Evolutionary conservation across 2,329 filamentous ascomycete species (phyloP).

Genomic region (Penicillium aurantiogriseum): DNA sequence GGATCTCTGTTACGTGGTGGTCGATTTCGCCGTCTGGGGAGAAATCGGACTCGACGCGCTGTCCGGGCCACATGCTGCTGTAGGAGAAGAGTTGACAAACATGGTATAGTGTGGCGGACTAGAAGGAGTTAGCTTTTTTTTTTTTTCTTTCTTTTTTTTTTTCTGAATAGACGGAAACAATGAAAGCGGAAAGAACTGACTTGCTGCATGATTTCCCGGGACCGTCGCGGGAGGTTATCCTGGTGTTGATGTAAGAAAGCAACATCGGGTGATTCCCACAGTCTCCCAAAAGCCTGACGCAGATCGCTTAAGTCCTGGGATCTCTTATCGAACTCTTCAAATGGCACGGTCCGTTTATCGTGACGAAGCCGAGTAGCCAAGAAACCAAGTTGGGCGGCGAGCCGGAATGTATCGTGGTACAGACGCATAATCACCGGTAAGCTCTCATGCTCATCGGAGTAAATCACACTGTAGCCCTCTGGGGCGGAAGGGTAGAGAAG

Average conservation of each 20-base stretch:
- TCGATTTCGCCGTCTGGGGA: constrained; percentile 45
- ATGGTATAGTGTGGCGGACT: constrained; percentile 48
- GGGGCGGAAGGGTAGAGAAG: constrained; percentile 39
- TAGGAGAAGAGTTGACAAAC: constrained; percentile 53
- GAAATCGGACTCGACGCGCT: constrained; percentile 43
- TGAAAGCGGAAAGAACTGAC: constrained; percentile 30
- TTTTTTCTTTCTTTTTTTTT: no score
- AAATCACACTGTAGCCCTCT: constrained; percentile 37
- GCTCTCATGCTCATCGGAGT: constrained; percentile 38
- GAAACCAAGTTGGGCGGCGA: constrained; percentile 48
- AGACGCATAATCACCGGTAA: constrained; percentile 45
- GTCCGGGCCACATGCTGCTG: constrained; percentile 53
- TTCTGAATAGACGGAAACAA: not conserved
- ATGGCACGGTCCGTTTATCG: constrained; percentile 30
- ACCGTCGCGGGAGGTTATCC: constrained; percentile 36
- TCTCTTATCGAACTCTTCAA: constrained; percentile 24
- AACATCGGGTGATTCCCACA: constrained; percentile 41
- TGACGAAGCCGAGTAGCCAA: constrained; percentile 43
- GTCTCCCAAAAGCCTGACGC: constrained; percentile 37
- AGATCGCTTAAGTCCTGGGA: constrained; percentile 38
- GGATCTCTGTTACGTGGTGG: constrained; percentile 46
- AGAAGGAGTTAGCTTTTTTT: not conserved
- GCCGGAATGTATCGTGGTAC: constrained; percentile 46
- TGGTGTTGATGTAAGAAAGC: constrained; percentile 37
- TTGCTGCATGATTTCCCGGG: constrained; percentile 45